phyloP scores from a whole-genome alignment of 2,329 filamentous ascomycete species.

The Sporothrix curviconia region DNA sequence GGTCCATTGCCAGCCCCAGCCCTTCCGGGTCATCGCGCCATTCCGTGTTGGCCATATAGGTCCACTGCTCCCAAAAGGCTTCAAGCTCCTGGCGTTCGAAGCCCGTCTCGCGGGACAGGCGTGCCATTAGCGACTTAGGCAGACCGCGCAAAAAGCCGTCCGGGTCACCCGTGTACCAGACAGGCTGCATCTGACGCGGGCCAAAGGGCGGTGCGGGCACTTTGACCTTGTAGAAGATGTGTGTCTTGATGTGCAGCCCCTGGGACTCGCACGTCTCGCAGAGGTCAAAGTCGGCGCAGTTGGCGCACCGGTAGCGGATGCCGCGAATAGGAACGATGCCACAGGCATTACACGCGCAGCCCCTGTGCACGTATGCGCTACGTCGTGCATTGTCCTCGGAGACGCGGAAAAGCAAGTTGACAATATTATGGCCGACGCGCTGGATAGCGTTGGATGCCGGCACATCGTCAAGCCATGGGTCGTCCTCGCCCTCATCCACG shows the following conservation, averaged over 20 bases:
- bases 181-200: conserved; percentile 69
- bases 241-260: conserved; percentile 74
- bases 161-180: conserved; percentile 86
- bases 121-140: conserved; percentile 59
- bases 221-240: conserved; percentile 93
- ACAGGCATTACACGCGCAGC: conserved; percentile 87
- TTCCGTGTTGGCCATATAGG: conserved; percentile 80
- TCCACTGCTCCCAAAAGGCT: conserved; percentile 94
- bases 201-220: conserved; percentile 82
- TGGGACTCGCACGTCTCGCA: conserved; percentile 88
- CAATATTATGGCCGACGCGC: conserved; percentile 67
- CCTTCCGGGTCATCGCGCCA: conserved; percentile 76
- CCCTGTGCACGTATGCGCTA: conserved; percentile 85
- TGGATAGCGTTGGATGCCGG: conserved; percentile 34
- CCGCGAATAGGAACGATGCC: conserved; percentile 83
- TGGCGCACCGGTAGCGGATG: conserved; percentile 87
- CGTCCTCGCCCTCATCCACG: conserved; percentile 31
- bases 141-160: conserved; percentile 62
- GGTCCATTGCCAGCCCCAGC: conserved; percentile 77
- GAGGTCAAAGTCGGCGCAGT: conserved; percentile 90
- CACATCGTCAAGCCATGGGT: conserved; percentile 48
- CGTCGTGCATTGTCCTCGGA: conserved; percentile 86
- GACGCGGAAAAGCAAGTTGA: conserved; percentile 81
- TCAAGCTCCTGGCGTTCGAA: conserved; percentile 85
- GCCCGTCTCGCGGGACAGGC: conserved; percentile 63